phyloP scores from a whole-genome alignment of 805 yeast genomes.

The Spathaspora girioi region DNA sequence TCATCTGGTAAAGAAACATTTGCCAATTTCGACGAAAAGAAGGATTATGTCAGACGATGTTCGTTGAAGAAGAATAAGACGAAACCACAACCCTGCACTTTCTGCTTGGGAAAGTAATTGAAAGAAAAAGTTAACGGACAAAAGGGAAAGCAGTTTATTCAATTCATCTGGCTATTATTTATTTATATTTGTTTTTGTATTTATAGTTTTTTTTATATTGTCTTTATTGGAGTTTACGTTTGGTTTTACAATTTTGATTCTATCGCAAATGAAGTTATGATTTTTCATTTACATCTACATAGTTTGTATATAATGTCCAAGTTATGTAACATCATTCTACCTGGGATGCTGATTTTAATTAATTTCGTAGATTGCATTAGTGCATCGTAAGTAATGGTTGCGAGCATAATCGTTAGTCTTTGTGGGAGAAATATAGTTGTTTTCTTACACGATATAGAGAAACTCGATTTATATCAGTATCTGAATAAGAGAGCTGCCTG shows the following conservation, averaged over 20 bases:
- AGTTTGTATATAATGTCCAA: neutral
- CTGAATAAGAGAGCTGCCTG: neutral
- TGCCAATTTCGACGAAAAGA: conserved; percentile 42
- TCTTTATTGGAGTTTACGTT: neutral
- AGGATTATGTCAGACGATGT: conserved; percentile 42
- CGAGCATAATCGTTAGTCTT: no score
- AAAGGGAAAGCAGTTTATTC: neutral
- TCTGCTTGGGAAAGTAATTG: conserved; percentile 37
- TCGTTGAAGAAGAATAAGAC: conserved; percentile 21
- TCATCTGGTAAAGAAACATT: conserved; percentile 14
- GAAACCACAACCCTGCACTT: conserved; percentile 31
- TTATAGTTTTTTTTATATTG: neutral
- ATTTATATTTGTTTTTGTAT: neutral
- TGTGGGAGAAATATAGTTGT: neutral
- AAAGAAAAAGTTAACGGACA: neutral
- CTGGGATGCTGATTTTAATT: no score
- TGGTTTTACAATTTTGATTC: neutral
- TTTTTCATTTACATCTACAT: neutral
- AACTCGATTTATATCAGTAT: neutral
- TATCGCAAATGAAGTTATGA: neutral
- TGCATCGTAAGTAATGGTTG: no score
- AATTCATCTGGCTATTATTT: neutral
- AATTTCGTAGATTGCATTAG: no score
- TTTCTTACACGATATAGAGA: neutral
- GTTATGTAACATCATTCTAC: neutral